Evolutionary conservation across 371 early-diverging fungal species (phyloP).

Genomic region (Rhizopus sp.): DNA sequence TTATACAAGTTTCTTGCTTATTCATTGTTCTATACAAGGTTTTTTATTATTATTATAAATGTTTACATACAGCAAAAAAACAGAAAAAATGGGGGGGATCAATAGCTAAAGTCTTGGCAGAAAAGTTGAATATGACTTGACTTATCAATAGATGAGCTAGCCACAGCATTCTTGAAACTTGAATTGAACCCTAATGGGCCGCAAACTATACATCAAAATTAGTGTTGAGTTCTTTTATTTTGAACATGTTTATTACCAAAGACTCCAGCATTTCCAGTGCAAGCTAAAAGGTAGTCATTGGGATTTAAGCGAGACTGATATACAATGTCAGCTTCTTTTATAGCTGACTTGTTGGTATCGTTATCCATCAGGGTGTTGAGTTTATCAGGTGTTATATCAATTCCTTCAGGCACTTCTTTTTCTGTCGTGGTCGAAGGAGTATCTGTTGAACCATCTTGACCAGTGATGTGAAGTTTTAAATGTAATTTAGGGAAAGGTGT

Average conservation of each 20-base stretch:
- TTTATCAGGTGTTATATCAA: neutral
- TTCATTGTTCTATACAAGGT: neutral
- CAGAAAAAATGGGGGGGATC: slow-evolving; percentile 2
- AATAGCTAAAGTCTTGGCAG: slow-evolving; percentile 47
- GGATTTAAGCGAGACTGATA: slow-evolving; percentile 15
- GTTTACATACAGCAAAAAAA: too few relatives aligned
- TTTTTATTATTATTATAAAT: too few relatives aligned
- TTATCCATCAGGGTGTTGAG: neutral
- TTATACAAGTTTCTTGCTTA: neutral
- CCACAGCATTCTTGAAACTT: slow-evolving; percentile 35
- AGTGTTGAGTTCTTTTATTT: neutral
- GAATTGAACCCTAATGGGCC: slow-evolving; percentile 41
- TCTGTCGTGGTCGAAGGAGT: neutral
- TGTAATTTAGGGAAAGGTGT: slow-evolving; percentile 17
- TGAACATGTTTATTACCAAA: slow-evolving; percentile 32
- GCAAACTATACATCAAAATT: slow-evolving; percentile 33
- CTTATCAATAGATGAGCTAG: slow-evolving; percentile 9
- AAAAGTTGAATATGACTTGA: slow-evolving; percentile 25
- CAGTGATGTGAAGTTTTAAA: slow-evolving; percentile 22
- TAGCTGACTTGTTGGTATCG: neutral
- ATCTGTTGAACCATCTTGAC: neutral
- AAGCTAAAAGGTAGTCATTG: slow-evolving; percentile 3
- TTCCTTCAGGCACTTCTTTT: neutral
- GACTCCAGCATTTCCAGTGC: slow-evolving; percentile 21
- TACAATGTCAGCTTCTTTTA: neutral